phyloP scores from a whole-genome alignment of 257 asterid genomes.

The Voacanga thouarsii region DNA sequence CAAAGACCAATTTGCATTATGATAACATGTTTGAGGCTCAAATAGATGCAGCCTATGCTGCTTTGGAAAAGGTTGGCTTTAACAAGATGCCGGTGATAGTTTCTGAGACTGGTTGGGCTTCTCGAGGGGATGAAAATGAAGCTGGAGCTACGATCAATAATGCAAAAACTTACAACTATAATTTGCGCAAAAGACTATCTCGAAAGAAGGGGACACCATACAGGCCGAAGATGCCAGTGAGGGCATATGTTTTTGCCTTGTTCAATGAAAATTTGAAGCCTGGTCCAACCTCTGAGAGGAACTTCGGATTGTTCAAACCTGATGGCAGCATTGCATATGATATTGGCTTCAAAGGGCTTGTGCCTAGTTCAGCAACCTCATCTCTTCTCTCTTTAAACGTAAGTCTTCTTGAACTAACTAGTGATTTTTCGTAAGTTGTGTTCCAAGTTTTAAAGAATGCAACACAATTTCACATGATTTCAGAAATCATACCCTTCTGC shows the following conservation, averaged over 20 bases:
- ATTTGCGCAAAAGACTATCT: slow-evolving; percentile 46
- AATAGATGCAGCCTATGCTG: slow-evolving; percentile 72
- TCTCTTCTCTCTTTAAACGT: slow-evolving; percentile 43
- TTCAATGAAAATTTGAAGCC: slow-evolving; percentile 73
- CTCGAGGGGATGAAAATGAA: slow-evolving; percentile 61
- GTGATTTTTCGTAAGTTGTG: neutral
- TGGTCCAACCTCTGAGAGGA: slow-evolving; percentile 83
- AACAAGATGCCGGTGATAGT: slow-evolving; percentile 66
- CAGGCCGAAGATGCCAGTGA: slow-evolving; percentile 48
- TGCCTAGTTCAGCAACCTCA: slow-evolving; percentile 45
- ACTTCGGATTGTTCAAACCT: slow-evolving; percentile 74
- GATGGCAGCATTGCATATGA: slow-evolving; percentile 73
- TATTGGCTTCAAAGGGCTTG: slow-evolving; percentile 68
- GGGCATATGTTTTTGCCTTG: slow-evolving; percentile 73
- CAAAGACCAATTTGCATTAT: slow-evolving; percentile 55
- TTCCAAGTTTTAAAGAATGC: neutral
- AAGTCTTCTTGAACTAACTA: neutral
- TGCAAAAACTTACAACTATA: slow-evolving; percentile 56
- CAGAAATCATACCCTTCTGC: neutral
- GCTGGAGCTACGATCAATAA: slow-evolving; percentile 56
- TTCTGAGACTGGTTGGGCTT: slow-evolving; percentile 91
- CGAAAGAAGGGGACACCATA: slow-evolving; percentile 76
- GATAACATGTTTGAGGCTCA: slow-evolving; percentile 85
- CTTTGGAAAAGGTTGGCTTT: slow-evolving; percentile 60
- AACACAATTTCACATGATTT: neutral